These are phyloP conservation scores for Xerocomus brunneocitrinus DNA, from an alignment of 768 basidiomycete species.

Conservation along the genomic window DNA sequence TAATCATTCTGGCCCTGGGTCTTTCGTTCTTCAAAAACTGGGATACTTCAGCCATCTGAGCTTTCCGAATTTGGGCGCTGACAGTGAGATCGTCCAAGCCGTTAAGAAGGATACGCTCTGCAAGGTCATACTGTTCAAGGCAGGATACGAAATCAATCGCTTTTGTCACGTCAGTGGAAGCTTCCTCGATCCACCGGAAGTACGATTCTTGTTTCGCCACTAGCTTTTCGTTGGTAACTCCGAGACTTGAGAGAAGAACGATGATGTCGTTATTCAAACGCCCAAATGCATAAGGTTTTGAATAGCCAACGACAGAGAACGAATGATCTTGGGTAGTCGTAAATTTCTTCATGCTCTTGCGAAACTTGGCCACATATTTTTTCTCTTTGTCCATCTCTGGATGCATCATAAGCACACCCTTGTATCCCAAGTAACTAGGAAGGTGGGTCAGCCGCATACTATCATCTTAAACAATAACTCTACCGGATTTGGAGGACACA, in stretches of 20 bases:
- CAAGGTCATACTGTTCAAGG: slow-evolving; percentile 43
- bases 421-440: slow-evolving; percentile 63
- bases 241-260: slow-evolving; percentile 60
- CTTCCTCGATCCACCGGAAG: slow-evolving; percentile 53
- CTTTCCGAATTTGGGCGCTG: slow-evolving; percentile 35
- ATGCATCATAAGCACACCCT: slow-evolving; percentile 67
- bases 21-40: slow-evolving; percentile 51
- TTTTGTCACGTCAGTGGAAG: slow-evolving; percentile 41
- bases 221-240: slow-evolving; percentile 50
- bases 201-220: slow-evolving; percentile 54
- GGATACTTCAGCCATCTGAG: slow-evolving; percentile 48
- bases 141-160: slow-evolving; percentile 58
- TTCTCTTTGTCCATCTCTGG: slow-evolving; percentile 50
- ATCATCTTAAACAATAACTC: neutral
- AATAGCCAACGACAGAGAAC: slow-evolving; percentile 64
- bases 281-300: slow-evolving; percentile 59
- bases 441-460: neutral
- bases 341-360: slow-evolving; percentile 71
- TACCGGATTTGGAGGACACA: slow-evolving; percentile 62
- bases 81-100: slow-evolving; percentile 47
- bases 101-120: slow-evolving; percentile 50
- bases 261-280: slow-evolving; percentile 69
- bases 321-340: slow-evolving; percentile 49
- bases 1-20: slow-evolving; percentile 53
- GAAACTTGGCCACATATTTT: slow-evolving; percentile 49